phyloP scores from a whole-genome alignment of 305 asterid species.

The Fraxinus dipetala region DNA sequence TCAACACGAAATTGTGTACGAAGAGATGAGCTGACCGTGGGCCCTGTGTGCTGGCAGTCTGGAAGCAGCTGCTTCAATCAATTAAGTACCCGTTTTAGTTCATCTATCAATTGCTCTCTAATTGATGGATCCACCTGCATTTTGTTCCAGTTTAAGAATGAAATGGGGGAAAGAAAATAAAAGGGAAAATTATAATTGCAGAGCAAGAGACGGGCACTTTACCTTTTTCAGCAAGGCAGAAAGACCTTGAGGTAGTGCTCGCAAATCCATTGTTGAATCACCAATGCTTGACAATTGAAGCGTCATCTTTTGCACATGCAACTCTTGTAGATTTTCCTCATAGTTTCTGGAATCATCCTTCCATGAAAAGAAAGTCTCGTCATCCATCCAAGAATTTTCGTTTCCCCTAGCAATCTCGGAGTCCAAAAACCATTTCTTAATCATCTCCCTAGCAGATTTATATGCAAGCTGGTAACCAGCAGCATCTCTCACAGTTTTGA shows the following conservation, averaged over 20 bases:
- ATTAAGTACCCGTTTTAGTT: constrained; percentile 41
- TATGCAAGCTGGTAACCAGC: constrained; percentile 69
- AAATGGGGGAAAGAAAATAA: neutral
- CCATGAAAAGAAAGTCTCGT: constrained; percentile 73
- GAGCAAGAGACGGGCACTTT: neutral
- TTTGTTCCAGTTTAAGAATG: neutral
- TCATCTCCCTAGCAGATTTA: constrained; percentile 53
- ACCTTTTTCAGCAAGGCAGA: constrained; percentile 75
- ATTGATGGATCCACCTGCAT: constrained; percentile 48
- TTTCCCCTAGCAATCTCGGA: constrained; percentile 44
- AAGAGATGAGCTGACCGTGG: neutral
- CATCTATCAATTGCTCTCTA: constrained; percentile 38
- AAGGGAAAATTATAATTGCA: neutral
- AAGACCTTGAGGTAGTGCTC: constrained; percentile 77
- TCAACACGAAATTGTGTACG: neutral
- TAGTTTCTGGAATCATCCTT: constrained; percentile 62
- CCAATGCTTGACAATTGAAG: constrained; percentile 65
- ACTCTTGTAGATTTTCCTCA: constrained; percentile 59
- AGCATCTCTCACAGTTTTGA: constrained; percentile 65
- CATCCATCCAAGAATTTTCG: constrained; percentile 64
- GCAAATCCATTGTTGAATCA: constrained; percentile 59
- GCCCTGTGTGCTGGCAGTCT: neutral
- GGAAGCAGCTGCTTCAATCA: constrained; percentile 20
- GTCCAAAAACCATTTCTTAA: constrained; percentile 73
- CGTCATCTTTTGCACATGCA: constrained; percentile 60